Base-by-base conservation (phyloP, 75 land plant species). In the Pinus taeda region DNA sequence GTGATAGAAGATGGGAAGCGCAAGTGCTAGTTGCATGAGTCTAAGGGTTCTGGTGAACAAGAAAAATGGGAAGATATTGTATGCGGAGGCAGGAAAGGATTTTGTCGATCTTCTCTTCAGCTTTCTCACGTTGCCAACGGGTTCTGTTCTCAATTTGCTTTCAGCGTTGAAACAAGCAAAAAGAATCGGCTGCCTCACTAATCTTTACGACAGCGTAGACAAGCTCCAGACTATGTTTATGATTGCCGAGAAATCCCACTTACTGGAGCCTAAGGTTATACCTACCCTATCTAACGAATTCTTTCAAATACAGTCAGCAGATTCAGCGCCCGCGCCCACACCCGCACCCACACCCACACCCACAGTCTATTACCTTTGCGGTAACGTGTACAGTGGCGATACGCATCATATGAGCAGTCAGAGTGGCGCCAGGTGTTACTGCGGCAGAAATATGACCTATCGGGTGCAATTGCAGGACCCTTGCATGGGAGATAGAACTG, bases 11-110 rank as follows among this genome's bases (percentile, higher is more conserved):
- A 49, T 49, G 12, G 12, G 2, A 49, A 11, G 55, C 1, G 9
- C 8, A 49, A 49, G 1, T 49, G 55, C 2, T 9, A 49, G 55
- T 9, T 2, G 45, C 9, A 37, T 37, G 53, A 36, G 3, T 57
- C 0, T 83, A 74, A 78, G 81, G 86, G 80, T 84, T 53, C 72
- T 89, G 45, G 49, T 84, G 56, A 83, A 83, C 74, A 75, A 58
- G 29, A 79, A 57, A 53, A 71, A 20, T 30, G 29, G 75, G 20
- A 79, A 59, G 30, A 81, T 89, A 26, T 33, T 89, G n/a, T 83
- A 79, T 24, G 79, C 78, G 3, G 91, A 89, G 72, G 89, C 83
- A 15, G 82, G 77, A 4, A 89, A 89, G 57, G 84, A 81, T 26
- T 76, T 81, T 33, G 86, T 89, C 12, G 88, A 89, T 57, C 81